Base-by-base conservation (phyloP, 2,329 filamentous ascomycete genomes). In the Fusarium sterilihyphosum region DNA sequence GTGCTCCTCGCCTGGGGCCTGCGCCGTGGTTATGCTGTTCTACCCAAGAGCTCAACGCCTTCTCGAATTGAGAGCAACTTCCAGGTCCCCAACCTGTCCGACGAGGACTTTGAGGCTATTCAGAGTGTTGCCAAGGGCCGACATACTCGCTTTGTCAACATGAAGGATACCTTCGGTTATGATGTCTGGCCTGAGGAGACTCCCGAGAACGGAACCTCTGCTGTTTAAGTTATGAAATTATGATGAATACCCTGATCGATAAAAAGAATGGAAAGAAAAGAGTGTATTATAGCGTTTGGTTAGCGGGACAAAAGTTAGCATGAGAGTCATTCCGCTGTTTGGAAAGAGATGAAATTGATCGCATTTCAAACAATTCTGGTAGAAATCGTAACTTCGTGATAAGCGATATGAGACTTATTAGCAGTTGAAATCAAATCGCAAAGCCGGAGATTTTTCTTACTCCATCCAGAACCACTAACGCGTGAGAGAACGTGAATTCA, bases 141-240 rank as follows among this genome's bases (percentile, higher is more conserved):
- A 59, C 90, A 93, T 81, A 89, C 88, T 33, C 89, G 92, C 43
- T 94, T 94, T 78, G 92, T 94, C 67, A 94, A 94, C 84, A 94
- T 94, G 92, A 94, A 93, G 87, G 92, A 93, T 74, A 93, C 91
- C 3, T 94, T 94, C 81, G 92, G 92, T 12, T 93, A 92, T 80
- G 86, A 94, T 77, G 88, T 94, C 57, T 92, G 90, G 90, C 86
- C 90, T 1, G 88, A 91, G 78, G 89, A 91, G 84, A 70, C 49
- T 13, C 50, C 43, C 16, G 73, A 73, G 65, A 70, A 73, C 2
- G 73, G 73, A 29, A 73, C 72, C 18, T 60, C 69, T 54, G 60
- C 53, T 47, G 72, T 54, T 63, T 74, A 38, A 73, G 37, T 73
- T 60, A 70, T 65, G 62, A 68, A 49, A 47, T 71, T 52, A 71